These are phyloP conservation scores for Apodospora peruviana DNA, from an alignment of 495 filamentous ascomycete species.

Conservation along the genomic window DNA sequence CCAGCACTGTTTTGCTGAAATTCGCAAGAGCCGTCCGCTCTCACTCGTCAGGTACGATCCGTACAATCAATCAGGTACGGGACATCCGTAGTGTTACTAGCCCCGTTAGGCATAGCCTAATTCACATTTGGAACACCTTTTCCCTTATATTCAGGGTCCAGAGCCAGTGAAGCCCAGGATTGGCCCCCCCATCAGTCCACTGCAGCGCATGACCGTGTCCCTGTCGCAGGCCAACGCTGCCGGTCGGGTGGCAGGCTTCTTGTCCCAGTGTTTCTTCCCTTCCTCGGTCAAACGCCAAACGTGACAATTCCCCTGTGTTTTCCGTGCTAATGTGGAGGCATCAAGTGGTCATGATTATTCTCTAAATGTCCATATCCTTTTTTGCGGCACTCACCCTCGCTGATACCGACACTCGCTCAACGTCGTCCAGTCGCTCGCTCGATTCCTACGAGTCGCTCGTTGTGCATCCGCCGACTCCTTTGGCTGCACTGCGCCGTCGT, in stretches of 20 bases:
- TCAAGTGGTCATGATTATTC: not conserved
- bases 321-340: not conserved
- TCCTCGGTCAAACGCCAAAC: slow-evolving; percentile 13
- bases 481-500: not conserved
- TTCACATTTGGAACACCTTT: slow-evolving; percentile 16
- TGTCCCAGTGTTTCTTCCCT: slow-evolving; percentile 11
- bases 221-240: slow-evolving; percentile 5
- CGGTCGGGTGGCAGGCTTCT: slow-evolving; percentile 4
- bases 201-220: slow-evolving; percentile 9
- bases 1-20: slow-evolving; percentile 13
- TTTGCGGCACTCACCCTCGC: not conserved
- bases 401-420: not conserved
- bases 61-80: no score
- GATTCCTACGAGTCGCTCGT: not conserved
- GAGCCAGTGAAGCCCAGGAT: slow-evolving; percentile 2
- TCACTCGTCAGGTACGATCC: not conserved
- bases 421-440: not conserved
- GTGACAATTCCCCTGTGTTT: slow-evolving; percentile 4
- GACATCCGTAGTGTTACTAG: slow-evolving; percentile 4
- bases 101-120: slow-evolving; percentile 5
- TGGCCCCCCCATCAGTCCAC: slow-evolving; percentile 6
- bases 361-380: not conserved
- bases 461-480: not conserved
- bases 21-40: slow-evolving; percentile 11
- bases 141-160: not conserved